These are phyloP conservation scores for Penicillium tannophilum DNA, from an alignment of 495 filamentous ascomycete species.

Conservation along the genomic window DNA sequence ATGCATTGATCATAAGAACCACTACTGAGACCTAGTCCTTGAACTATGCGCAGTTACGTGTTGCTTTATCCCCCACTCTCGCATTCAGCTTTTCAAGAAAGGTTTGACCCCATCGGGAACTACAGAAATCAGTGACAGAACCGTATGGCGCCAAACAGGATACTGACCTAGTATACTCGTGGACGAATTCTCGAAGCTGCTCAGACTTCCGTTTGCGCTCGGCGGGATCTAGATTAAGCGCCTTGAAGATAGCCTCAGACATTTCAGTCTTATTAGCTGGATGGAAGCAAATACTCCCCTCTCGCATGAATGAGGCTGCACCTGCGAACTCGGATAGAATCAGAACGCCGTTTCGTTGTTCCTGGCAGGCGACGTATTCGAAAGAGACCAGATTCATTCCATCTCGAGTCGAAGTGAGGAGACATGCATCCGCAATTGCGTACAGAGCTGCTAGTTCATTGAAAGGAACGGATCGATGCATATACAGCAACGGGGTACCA, in stretches of 20 bases:
- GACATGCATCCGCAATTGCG: slow-evolving; percentile 83
- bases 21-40: too few relatives aligned
- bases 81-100: slow-evolving; percentile 10
- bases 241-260: slow-evolving; percentile 6
- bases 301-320: slow-evolving; percentile 76
- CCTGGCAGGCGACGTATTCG: slow-evolving; percentile 91
- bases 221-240: background rate
- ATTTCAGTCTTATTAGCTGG: slow-evolving; percentile 40
- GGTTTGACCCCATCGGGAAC: slow-evolving; percentile 9
- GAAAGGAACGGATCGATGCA: slow-evolving; percentile 87
- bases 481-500: slow-evolving; percentile 91
- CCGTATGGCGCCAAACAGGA: background rate
- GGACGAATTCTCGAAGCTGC: slow-evolving; percentile 4
- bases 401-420: slow-evolving; percentile 89
- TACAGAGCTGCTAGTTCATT: slow-evolving; percentile 93
- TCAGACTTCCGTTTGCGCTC: slow-evolving; percentile 1
- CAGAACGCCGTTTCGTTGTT: slow-evolving; percentile 81
- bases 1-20: too few relatives aligned
- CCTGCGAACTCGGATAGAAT: slow-evolving; percentile 93
- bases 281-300: slow-evolving; percentile 85
- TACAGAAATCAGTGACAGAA: background rate
- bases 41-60: background rate
- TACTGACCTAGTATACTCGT: slow-evolving; percentile 4
- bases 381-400: slow-evolving; percentile 98
- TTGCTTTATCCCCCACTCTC: slow-evolving; percentile 2